Percentiles rank a stretch among this genome's conserved stretches.
These are phyloP conservation scores for Globisporangium nagaii DNA, from an alignment of 352 stramenopile genomes.

Conservation along the genomic window DNA sequence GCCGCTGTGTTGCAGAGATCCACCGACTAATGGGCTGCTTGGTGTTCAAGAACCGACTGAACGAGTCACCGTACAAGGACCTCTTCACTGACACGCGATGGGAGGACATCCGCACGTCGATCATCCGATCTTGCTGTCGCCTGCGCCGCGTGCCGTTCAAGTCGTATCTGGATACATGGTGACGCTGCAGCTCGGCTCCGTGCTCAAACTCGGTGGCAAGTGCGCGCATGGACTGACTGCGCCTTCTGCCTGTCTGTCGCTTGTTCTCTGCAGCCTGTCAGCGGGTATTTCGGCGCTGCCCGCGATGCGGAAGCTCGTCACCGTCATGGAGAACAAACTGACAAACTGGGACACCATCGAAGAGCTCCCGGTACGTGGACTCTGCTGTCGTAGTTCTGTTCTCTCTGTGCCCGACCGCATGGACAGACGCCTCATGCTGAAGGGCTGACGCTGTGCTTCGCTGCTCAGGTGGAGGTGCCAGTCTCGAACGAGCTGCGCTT, in stretches of 20 bases:
- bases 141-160: conserved; percentile 62
- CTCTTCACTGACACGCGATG: conserved; percentile 64
- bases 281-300: conserved; percentile 62
- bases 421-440: too few relatives aligned
- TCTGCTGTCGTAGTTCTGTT: not conserved
- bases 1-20: conserved; percentile 61
- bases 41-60: conserved; percentile 67
- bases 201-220: not conserved
- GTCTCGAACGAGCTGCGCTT: conserved; percentile 78
- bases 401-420: too few relatives aligned
- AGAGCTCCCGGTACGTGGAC: conserved; percentile 48
- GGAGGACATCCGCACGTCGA: conserved; percentile 60
- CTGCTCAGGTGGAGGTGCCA: conserved; percentile 76
- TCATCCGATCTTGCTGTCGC: conserved; percentile 72
- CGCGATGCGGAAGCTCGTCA: conserved; percentile 74
- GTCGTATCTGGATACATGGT: conserved; percentile 76
- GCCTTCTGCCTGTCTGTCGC: too few relatives aligned
- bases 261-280: conserved; percentile 40
- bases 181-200: not conserved
- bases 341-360: conserved; percentile 70
- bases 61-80: conserved; percentile 77
- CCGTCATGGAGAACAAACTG: conserved; percentile 76
- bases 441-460: too few relatives aligned
- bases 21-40: conserved; percentile 77
- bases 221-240: too few relatives aligned